Evolutionary conservation across 1,284 basidiomycete genomes (phyloP).

Genomic region (Gymnopus androsaceus): DNA sequence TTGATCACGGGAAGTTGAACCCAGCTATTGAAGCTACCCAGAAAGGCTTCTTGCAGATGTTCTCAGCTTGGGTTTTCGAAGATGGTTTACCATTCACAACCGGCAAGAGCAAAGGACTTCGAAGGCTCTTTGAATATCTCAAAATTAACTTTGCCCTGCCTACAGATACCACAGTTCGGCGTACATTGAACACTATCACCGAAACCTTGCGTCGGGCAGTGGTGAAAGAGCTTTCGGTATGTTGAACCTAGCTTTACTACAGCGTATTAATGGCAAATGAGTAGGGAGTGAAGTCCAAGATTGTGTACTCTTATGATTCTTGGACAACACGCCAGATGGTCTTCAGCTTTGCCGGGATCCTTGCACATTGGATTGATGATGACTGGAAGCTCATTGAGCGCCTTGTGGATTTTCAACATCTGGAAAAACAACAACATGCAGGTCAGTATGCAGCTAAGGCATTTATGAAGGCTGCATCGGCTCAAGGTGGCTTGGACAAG

Average conservation of each 20-base stretch:
- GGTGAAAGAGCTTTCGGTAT: constrained; percentile 29
- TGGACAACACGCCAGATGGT: constrained; percentile 35
- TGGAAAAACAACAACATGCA: constrained; percentile 33
- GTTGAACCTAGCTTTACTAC: constrained; percentile 7
- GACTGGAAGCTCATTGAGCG: constrained; percentile 33
- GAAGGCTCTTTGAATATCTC: constrained; percentile 19
- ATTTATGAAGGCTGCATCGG: constrained; percentile 24
- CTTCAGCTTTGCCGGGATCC: constrained; percentile 31
- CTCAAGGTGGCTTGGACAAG: constrained; percentile 29
- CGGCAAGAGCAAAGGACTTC: constrained; percentile 26
- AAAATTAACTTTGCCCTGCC: constrained; percentile 26
- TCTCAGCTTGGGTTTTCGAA: constrained; percentile 34
- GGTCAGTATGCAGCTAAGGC: constrained; percentile 28
- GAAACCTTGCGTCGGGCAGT: constrained; percentile 28
- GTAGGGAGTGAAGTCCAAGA: constrained; percentile 28
- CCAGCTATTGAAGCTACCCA: constrained; percentile 24
- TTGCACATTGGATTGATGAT: constrained; percentile 28
- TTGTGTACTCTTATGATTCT: constrained; percentile 29
- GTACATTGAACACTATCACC: constrained; percentile 27
- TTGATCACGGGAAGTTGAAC: constrained; percentile 28
- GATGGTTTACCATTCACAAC: constrained; percentile 33
- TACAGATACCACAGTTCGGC: constrained; percentile 32
- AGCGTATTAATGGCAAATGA: background rate
- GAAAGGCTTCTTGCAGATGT: constrained; percentile 30
- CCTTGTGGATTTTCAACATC: constrained; percentile 30